phyloP scores from a whole-genome alignment of 345 rosid species.

The Brassica rapa region DNA sequence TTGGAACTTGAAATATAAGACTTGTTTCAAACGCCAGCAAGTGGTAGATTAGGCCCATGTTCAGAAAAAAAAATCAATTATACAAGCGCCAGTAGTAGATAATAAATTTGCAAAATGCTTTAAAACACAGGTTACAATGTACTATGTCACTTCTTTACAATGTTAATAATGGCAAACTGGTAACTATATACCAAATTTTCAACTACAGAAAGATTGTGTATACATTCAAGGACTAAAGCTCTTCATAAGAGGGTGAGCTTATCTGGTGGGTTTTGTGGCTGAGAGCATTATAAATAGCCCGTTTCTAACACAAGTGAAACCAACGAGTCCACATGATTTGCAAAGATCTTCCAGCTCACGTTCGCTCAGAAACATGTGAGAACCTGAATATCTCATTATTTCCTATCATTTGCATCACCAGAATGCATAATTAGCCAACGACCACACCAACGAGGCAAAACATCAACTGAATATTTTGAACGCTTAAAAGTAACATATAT shows the following conservation, averaged over 20 bases:
- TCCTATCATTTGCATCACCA: slow-evolving; percentile 42
- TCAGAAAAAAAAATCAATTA: not conserved
- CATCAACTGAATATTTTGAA: slow-evolving; percentile 2
- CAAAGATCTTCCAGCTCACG: slow-evolving; percentile 83
- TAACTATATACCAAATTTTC: slow-evolving; percentile 12
- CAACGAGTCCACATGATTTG: slow-evolving; percentile 71
- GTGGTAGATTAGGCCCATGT: slow-evolving; percentile 31
- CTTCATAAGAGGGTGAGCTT: slow-evolving; percentile 3
- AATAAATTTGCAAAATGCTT: not conserved
- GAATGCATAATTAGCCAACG: slow-evolving; percentile 14
- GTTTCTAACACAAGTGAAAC: slow-evolving; percentile 58
- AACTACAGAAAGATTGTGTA: not conserved
- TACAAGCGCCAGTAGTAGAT: not conserved
- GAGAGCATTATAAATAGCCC: slow-evolving; percentile 69
- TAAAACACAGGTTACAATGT: not conserved
- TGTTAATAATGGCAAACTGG: not conserved
- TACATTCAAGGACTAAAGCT: not conserved
- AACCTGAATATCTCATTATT: slow-evolving; percentile 51
- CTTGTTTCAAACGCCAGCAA: slow-evolving; percentile 9
- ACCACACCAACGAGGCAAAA: not conserved
- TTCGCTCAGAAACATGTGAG: slow-evolving; percentile 55
- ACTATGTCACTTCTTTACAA: not conserved
- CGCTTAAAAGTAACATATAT: not conserved
- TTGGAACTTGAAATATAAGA: slow-evolving; percentile 32
- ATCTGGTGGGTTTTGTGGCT: slow-evolving; percentile 62